Evolutionary conservation across 2,329 filamentous ascomycete species (phyloP).

Genomic region (Lachnellula arida): DNA sequence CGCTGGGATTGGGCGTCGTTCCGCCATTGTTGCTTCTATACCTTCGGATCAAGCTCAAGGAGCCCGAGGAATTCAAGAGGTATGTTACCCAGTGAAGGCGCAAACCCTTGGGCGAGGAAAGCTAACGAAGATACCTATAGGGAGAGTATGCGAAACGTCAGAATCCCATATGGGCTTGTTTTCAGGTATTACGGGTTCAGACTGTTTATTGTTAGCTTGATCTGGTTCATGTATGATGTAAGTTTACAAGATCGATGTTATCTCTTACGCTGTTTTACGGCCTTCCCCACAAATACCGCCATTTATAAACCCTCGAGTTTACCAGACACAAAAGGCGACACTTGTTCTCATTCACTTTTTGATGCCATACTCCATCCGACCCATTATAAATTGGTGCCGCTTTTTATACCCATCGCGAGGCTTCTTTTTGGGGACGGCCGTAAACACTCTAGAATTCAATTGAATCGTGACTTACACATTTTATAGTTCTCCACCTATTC

Average conservation of each 20-base stretch:
- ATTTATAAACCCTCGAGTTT: too few species aligned
- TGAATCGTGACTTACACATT: background rate
- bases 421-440: too few species aligned
- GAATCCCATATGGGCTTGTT: slow-evolving; percentile 52
- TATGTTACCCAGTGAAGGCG: slow-evolving; percentile 7
- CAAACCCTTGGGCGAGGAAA: too few species aligned
- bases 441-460: too few species aligned
- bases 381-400: too few species aligned
- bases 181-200: slow-evolving; percentile 69
- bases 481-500: slow-evolving; percentile 71
- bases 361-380: too few species aligned
- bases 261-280: too few species aligned
- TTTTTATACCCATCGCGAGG: too few species aligned
- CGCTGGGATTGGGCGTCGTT: slow-evolving; percentile 72
- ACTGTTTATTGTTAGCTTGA: slow-evolving; percentile 62
- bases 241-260: slow-evolving; percentile 24
- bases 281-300: too few species aligned
- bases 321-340: too few species aligned
- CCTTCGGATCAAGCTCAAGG: slow-evolving; percentile 67
- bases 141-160: slow-evolving; percentile 35
- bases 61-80: slow-evolving; percentile 69
- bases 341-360: background rate
- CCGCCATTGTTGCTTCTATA: slow-evolving; percentile 69
- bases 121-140: slow-evolving; percentile 9
- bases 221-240: slow-evolving; percentile 83